These are phyloP conservation scores for Candida frijolesensis DNA, from an alignment of 1,139 yeast species.

Conservation along the genomic window DNA sequence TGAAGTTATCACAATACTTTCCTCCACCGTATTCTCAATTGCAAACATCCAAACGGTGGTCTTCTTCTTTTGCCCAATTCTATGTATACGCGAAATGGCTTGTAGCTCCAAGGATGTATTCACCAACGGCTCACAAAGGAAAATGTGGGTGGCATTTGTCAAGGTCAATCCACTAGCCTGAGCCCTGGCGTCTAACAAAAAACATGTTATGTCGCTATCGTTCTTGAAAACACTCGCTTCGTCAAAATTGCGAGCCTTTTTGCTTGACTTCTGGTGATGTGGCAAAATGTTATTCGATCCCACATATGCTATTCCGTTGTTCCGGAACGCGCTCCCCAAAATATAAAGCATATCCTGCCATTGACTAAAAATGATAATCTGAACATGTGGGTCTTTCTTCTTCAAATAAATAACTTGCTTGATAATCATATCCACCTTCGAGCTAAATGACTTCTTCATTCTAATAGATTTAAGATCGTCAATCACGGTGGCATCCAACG, in stretches of 20 bases:
- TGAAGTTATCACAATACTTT: conserved; percentile 68
- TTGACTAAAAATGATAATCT: conserved; percentile 84
- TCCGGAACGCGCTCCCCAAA: conserved; percentile 65
- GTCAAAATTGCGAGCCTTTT: conserved; percentile 3
- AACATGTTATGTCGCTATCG: conserved; percentile 68
- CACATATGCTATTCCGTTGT: conserved; percentile 56
- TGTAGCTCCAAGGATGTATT: conserved; percentile 86
- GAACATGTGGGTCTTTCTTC: conserved; percentile 61
- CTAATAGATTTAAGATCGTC: conserved; percentile 46
- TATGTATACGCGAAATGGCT: conserved; percentile 87
- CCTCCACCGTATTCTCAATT: conserved; percentile 85
- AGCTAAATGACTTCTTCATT: conserved; percentile 62
- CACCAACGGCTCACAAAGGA: conserved; percentile 88
- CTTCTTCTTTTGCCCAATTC: conserved; percentile 81
- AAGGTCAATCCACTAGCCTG: conserved; percentile 90
- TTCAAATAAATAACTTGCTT: conserved; percentile 69
- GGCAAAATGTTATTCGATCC: conserved; percentile 38
- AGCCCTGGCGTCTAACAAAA: conserved; percentile 79
- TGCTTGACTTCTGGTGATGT: conserved; percentile 28
- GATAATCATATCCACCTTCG: conserved; percentile 83
- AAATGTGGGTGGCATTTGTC: conserved; percentile 88
- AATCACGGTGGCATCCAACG: conserved; percentile 42
- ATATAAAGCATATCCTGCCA: conserved; percentile 77
- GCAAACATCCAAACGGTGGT: conserved; percentile 94
- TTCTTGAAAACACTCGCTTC: conserved; percentile 50